phyloP scores from a whole-genome alignment of 2,329 filamentous ascomycete genomes.

The Myriosclerotinia curreyana region DNA sequence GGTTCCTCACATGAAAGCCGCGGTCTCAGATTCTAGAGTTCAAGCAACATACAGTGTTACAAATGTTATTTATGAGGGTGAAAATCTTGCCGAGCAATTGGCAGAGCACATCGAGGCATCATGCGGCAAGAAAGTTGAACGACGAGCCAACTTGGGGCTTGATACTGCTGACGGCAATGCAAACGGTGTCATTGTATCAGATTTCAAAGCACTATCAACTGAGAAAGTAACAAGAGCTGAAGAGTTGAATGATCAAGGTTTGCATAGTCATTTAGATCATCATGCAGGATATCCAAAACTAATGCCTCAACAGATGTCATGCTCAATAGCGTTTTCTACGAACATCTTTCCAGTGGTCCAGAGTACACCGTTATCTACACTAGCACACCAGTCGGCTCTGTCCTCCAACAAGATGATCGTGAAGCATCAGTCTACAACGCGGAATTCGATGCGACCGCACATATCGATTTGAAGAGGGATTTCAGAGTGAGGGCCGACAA shows the following conservation, averaged over 20 bases:
- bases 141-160: conserved; percentile 38
- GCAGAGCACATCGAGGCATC: conserved; percentile 46
- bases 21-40: conserved; percentile 26
- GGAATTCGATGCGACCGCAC: conserved; percentile 59
- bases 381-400: conserved; percentile 51
- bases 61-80: conserved; percentile 51
- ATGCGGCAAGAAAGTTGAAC: conserved; percentile 42
- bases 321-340: conserved; percentile 39
- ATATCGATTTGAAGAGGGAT: conserved; percentile 70
- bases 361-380: conserved; percentile 75
- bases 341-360: conserved; percentile 31
- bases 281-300: not conserved
- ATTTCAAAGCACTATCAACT: not conserved
- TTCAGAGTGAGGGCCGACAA: conserved; percentile 42
- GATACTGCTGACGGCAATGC: conserved; percentile 43
- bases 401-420: conserved; percentile 1
- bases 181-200: not conserved
- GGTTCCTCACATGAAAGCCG: conserved; percentile 50
- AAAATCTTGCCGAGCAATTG: conserved; percentile 44
- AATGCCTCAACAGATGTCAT: conserved; percentile 29
- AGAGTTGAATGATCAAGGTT: conserved; percentile 50
- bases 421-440: conserved; percentile 54
- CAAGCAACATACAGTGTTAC: conserved; percentile 43
- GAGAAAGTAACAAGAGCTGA: conserved; percentile 42
- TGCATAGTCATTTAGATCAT: not conserved